A percentile compares a stretch with the other conserved stretches of the same genome.
Evolutionary conservation across 129 eudicot species (phyloP).

Genomic region (Artemisia argyi): DNA sequence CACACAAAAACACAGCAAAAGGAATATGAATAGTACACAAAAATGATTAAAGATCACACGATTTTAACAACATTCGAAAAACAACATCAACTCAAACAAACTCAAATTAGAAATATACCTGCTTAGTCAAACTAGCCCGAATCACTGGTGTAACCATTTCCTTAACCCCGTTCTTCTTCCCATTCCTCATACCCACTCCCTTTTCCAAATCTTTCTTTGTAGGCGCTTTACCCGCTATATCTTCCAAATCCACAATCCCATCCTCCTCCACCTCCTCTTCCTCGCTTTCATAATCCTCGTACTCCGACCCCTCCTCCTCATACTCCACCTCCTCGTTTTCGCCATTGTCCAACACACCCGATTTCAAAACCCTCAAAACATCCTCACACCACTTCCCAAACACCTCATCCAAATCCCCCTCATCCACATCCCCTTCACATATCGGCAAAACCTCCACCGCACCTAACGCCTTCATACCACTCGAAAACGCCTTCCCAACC

Average conservation of each 20-base stretch:
- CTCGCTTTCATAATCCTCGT: conserved; percentile 41
- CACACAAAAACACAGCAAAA: no score
- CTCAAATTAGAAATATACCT: conserved; percentile 40
- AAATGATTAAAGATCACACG: neutral
- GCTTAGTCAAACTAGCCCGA: conserved; percentile 84
- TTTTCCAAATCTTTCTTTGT: conserved; percentile 47
- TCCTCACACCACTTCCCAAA: conserved; percentile 72
- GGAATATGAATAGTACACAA: neutral
- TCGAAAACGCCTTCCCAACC: conserved; percentile 53
- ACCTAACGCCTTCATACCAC: conserved; percentile 61
- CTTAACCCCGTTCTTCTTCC: conserved; percentile 58
- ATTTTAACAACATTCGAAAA: no score
- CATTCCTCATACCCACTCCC: conserved; percentile 48
- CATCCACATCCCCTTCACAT: conserved; percentile 90
- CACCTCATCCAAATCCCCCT: conserved; percentile 61
- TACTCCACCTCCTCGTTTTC: conserved; percentile 28
- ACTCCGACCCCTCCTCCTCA: conserved; percentile 37
- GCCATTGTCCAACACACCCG: conserved; percentile 31
- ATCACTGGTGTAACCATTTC: conserved; percentile 98
- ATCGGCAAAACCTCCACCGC: conserved; percentile 62
- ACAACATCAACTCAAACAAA: neutral
- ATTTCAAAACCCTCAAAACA: conserved; percentile 55
- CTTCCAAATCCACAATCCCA: conserved; percentile 86
- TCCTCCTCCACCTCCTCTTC: conserved; percentile 42
- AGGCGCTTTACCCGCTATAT: conserved; percentile 87